Evolutionary conservation across 495 filamentous ascomycete species (phyloP).

Genomic region (Penicillium cosmopolitanum): DNA sequence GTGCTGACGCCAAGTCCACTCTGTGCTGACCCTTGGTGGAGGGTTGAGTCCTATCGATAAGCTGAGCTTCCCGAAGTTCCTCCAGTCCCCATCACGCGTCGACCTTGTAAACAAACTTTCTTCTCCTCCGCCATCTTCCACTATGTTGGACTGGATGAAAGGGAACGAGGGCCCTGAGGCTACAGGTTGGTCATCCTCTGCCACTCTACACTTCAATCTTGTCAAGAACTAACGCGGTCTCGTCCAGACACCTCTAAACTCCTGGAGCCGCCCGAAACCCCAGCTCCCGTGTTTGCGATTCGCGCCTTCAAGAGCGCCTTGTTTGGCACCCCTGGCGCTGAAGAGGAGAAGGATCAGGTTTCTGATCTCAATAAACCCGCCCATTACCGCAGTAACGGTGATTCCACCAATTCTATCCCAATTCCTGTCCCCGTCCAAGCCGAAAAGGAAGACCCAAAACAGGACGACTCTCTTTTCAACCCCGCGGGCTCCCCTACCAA

Average conservation of each 20-base stretch:
- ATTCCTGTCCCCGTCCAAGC: conserved; percentile 23
- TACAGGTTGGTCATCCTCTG: conserved; percentile 25
- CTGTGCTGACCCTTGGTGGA: neutral
- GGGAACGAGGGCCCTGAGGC: conserved; percentile 46
- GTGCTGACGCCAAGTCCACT: neutral
- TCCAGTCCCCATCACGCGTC: conserved; percentile 21
- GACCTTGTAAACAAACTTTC: conserved; percentile 19
- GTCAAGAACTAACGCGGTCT: neutral
- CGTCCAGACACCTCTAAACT: conserved; percentile 41
- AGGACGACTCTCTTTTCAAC: conserved; percentile 35
- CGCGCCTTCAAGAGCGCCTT: conserved; percentile 90
- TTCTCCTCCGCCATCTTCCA: conserved; percentile 4
- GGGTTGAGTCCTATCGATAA: conserved; percentile 18
- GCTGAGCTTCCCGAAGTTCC: conserved; percentile 17
- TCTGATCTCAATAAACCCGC: conserved; percentile 1
- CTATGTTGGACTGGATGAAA: conserved; percentile 59
- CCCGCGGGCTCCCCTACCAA: conserved; percentile 64
- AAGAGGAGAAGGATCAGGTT: conserved; percentile 36
- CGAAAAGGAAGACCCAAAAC: conserved; percentile 31
- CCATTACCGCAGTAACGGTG: conserved; percentile 30
- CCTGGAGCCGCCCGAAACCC: conserved; percentile 80
- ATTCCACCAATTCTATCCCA: conserved; percentile 22
- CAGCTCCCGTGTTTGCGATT: conserved; percentile 90
- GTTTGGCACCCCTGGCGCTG: conserved; percentile 78
- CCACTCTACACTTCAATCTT: conserved; percentile 14